Evolutionary conservation across 495 filamentous ascomycete species (phyloP).

Genomic region (Alectoria sarmentosa): DNA sequence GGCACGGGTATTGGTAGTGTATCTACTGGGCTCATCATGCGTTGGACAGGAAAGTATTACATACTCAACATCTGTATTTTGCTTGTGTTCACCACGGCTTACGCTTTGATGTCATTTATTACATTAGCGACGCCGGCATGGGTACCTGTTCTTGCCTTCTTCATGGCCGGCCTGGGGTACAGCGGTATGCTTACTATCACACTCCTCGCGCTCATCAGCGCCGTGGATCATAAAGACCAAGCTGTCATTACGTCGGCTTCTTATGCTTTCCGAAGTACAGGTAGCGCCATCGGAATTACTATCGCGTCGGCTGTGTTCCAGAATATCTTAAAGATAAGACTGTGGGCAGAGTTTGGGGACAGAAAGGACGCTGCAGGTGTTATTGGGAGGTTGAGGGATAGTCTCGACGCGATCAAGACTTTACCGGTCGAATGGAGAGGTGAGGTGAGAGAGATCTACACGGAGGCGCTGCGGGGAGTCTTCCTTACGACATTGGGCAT

Average conservation of each 20-base stretch:
- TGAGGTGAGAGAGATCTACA: slow-evolving; percentile 64
- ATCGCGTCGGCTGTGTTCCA: slow-evolving; percentile 32
- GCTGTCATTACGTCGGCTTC: slow-evolving; percentile 29
- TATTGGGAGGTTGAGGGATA: slow-evolving; percentile 64
- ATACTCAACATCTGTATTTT: slow-evolving; percentile 45
- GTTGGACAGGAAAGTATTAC: slow-evolving; percentile 56
- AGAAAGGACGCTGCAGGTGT: slow-evolving; percentile 57
- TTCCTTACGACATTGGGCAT: slow-evolving; percentile 64
- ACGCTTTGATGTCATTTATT: slow-evolving; percentile 43
- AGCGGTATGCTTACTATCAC: slow-evolving; percentile 61
- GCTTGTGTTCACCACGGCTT: slow-evolving; percentile 36
- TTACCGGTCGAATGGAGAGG: slow-evolving; percentile 64
- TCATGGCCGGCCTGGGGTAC: slow-evolving; percentile 55
- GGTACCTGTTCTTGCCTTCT: slow-evolving; percentile 51
- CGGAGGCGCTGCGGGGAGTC: slow-evolving; percentile 67
- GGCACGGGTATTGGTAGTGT: slow-evolving; percentile 57
- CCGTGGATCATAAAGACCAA: slow-evolving; percentile 65
- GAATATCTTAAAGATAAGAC: slow-evolving; percentile 43
- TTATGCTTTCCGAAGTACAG: slow-evolving; percentile 21
- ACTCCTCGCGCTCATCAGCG: slow-evolving; percentile 57
- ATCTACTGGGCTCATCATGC: slow-evolving; percentile 55
- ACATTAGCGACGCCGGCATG: slow-evolving; percentile 42
- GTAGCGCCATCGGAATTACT: slow-evolving; percentile 26
- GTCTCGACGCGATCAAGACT: slow-evolving; percentile 62
- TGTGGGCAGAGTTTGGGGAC: slow-evolving; percentile 64